Evolutionary conservation across 306 rosid genomes (phyloP).

Genomic region (Cucurbita ficifolia): DNA sequence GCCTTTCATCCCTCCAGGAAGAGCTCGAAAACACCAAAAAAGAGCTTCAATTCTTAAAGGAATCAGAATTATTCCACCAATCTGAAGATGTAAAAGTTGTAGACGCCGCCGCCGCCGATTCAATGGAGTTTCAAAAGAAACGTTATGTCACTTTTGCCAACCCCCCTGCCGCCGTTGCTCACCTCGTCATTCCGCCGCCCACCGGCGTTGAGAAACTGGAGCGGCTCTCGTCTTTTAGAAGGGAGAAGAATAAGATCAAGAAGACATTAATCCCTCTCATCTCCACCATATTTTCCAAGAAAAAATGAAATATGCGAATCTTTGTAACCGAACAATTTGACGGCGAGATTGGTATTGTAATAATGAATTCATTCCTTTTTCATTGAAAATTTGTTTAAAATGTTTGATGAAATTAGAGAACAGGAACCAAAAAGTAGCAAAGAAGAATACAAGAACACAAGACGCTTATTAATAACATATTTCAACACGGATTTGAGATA

Average conservation of each 20-base stretch:
- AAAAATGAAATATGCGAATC: conserved; percentile 18
- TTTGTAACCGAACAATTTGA: too few relatives aligned
- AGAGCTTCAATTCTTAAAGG: conserved; percentile 53
- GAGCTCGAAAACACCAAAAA: conserved; percentile 64
- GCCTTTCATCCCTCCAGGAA: conserved; percentile 55
- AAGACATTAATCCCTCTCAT: conserved; percentile 62
- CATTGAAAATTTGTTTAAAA: neutral
- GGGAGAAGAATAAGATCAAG: conserved; percentile 3
- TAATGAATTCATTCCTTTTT: neutral
- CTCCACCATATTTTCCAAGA: conserved; percentile 57
- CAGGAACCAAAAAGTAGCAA: neutral
- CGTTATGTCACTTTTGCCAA: conserved; percentile 74
- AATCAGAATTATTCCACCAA: conserved; percentile 1
- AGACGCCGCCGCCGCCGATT: neutral
- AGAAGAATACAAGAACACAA: neutral
- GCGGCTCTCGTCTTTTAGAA: conserved; percentile 70
- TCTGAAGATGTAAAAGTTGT: neutral
- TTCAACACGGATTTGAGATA: neutral
- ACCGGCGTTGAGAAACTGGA: conserved; percentile 39
- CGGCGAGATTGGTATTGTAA: neutral
- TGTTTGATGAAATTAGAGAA: neutral
- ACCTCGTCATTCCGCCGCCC: conserved; percentile 21
- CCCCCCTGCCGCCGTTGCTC: neutral
- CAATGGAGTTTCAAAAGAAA: conserved; percentile 64
- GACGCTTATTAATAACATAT: neutral